These are phyloP conservation scores for Asterionellopsis glacialis DNA, from an alignment of 108 stramenopile genomes.

Conservation along the genomic window DNA sequence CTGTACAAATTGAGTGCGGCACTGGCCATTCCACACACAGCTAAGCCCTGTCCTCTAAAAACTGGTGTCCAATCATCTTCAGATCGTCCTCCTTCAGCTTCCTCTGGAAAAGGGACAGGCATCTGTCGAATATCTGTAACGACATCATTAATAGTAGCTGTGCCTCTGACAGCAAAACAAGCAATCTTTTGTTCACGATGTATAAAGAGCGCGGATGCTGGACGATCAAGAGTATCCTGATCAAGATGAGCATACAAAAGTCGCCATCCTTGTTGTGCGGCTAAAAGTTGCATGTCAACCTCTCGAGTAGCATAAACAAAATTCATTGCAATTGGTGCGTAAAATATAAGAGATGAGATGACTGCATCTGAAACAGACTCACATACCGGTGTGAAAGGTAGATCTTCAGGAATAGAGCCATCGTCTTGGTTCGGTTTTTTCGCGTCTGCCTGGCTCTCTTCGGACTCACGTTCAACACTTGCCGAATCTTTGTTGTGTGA, in stretches of 20 bases:
- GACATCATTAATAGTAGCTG: conserved; percentile 91
- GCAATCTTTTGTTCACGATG: conserved; percentile 68
- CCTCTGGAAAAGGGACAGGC: conserved; percentile 82
- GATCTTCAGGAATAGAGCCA: background rate
- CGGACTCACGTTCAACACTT: background rate
- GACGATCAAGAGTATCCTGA: conserved; percentile 57
- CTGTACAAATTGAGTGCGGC: conserved; percentile 71
- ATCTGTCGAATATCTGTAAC: conserved; percentile 93
- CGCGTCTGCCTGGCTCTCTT: background rate
- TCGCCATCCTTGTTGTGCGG: conserved; percentile 87
- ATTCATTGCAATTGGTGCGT: conserved; percentile 88
- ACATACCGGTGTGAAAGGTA: conserved; percentile 60
- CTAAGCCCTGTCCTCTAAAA: conserved; percentile 59
- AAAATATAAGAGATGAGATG: conserved; percentile 63
- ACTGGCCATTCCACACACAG: conserved; percentile 81
- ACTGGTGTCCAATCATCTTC: conserved; percentile 73
- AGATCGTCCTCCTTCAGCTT: conserved; percentile 17
- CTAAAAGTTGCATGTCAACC: conserved; percentile 90
- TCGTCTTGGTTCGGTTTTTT: background rate
- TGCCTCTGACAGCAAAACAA: conserved; percentile 83
- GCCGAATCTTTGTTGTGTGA: no score
- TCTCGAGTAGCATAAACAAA: conserved; percentile 85
- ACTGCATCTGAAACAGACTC: conserved; percentile 55
- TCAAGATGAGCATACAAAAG: conserved; percentile 78
- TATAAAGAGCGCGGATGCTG: conserved; percentile 72